Evolutionary conservation across 2,329 filamentous ascomycete species (phyloP).

Genomic region (Dactylellina leptospora): DNA sequence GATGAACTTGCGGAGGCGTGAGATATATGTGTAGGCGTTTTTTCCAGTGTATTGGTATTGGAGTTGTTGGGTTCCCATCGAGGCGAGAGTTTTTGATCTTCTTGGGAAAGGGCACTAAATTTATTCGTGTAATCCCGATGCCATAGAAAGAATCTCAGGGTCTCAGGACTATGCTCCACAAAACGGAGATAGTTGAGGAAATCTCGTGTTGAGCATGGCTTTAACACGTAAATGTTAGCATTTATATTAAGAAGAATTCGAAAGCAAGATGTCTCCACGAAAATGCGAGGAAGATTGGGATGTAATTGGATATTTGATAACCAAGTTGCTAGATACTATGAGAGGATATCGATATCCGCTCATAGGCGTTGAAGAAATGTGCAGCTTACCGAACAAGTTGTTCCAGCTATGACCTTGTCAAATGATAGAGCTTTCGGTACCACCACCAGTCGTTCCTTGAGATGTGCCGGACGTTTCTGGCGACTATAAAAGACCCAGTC

Average conservation of each 20-base stretch:
- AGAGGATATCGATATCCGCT: no score
- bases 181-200: slow-evolving; percentile 53
- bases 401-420: slow-evolving; percentile 51
- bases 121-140: slow-evolving; percentile 47
- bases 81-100: slow-evolving; percentile 41
- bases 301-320: no score
- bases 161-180: slow-evolving; percentile 51
- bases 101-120: slow-evolving; percentile 35
- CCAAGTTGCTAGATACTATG: no score
- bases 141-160: slow-evolving; percentile 46
- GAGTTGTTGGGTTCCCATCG: slow-evolving; percentile 35
- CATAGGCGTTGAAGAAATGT: neutral
- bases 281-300: no score
- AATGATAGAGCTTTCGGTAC: slow-evolving; percentile 51
- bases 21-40: slow-evolving; percentile 45
- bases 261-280: neutral
- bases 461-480: slow-evolving; percentile 51
- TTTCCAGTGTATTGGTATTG: slow-evolving; percentile 47
- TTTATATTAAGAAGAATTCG: neutral
- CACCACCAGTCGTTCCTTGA: slow-evolving; percentile 50
- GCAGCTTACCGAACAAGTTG: slow-evolving; percentile 51
- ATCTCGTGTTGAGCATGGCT: slow-evolving; percentile 50
- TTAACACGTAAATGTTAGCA: slow-evolving; percentile 2
- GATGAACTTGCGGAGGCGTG: slow-evolving; percentile 34
- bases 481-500: slow-evolving; percentile 54